A percentile compares a stretch with the other conserved stretches of the same genome.
phyloP scores from a whole-genome alignment of 2,329 filamentous ascomycete genomes.

The Epichloe bromicola region DNA sequence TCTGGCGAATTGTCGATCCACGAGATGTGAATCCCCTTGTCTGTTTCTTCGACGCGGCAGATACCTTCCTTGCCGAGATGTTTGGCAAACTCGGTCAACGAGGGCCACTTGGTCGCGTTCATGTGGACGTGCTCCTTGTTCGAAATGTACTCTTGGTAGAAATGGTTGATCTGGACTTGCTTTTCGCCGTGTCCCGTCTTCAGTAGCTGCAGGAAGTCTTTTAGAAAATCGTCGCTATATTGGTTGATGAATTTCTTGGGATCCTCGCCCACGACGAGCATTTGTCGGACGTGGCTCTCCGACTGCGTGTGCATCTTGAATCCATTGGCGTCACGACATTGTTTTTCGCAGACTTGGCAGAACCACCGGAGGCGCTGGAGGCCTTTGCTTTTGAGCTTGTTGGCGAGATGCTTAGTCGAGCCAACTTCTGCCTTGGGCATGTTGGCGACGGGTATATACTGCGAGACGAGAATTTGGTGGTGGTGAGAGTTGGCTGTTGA shows the following conservation, averaged over 20 bases:
- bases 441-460: slow-evolving; percentile 15
- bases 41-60: slow-evolving; percentile 78
- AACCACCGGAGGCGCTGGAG: slow-evolving; percentile 80
- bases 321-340: slow-evolving; percentile 67
- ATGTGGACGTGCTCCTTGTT: slow-evolving; percentile 75
- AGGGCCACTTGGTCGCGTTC: slow-evolving; percentile 84
- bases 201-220: slow-evolving; percentile 65
- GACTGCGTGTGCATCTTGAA: slow-evolving; percentile 81
- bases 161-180: slow-evolving; percentile 74
- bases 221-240: slow-evolving; percentile 68
- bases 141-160: slow-evolving; percentile 88
- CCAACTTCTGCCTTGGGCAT: slow-evolving; percentile 93
- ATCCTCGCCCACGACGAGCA: slow-evolving; percentile 77
- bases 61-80: slow-evolving; percentile 75
- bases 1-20: slow-evolving; percentile 92
- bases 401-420: slow-evolving; percentile 78
- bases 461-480: background rate
- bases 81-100: slow-evolving; percentile 81
- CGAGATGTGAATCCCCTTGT: slow-evolving; percentile 70
- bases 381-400: slow-evolving; percentile 77
- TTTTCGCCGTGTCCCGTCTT: slow-evolving; percentile 85
- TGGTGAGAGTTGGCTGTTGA: background rate
- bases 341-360: slow-evolving; percentile 63
- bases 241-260: slow-evolving; percentile 72
- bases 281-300: slow-evolving; percentile 80